These are phyloP conservation scores for Boletus subparvulus DNA, from an alignment of 768 basidiomycete genomes.

Conservation along the genomic window DNA sequence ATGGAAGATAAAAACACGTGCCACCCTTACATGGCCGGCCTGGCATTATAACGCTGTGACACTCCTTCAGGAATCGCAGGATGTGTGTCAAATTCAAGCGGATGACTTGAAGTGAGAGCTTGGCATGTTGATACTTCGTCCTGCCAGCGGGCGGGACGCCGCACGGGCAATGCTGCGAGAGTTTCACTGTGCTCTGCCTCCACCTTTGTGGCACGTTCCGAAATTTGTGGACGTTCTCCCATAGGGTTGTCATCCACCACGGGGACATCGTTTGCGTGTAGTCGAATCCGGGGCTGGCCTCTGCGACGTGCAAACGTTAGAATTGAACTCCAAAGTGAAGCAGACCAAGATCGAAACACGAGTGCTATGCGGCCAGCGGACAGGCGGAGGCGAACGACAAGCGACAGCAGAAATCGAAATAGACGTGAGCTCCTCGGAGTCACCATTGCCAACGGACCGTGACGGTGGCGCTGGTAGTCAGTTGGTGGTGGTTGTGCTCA, in stretches of 20 bases:
- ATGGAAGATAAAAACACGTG: background rate
- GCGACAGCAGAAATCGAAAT: conserved; percentile 2
- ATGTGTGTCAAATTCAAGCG: background rate
- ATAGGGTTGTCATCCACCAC: background rate
- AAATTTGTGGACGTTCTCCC: background rate
- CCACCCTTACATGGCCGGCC: background rate
- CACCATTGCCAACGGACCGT: background rate
- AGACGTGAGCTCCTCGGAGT: background rate
- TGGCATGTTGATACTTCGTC: background rate
- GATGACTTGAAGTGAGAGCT: background rate
- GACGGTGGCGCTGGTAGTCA: too few species aligned
- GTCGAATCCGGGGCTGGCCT: background rate
- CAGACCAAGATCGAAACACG: background rate
- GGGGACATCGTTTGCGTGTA: background rate
- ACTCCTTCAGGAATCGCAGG: conserved; percentile 9
- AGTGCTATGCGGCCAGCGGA: background rate
- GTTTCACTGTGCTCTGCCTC: background rate
- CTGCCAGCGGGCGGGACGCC: background rate
- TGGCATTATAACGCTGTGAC: conserved; percentile 11
- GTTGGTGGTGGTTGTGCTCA: too few species aligned
- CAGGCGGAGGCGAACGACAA: conserved; percentile 2
- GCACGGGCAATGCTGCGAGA: conserved; percentile 5
- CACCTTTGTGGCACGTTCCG: background rate
- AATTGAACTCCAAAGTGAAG: conserved; percentile 8
- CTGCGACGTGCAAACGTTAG: background rate